phyloP scores from a whole-genome alignment of 164 flowering plant species.

The Buxus sempervirens region DNA sequence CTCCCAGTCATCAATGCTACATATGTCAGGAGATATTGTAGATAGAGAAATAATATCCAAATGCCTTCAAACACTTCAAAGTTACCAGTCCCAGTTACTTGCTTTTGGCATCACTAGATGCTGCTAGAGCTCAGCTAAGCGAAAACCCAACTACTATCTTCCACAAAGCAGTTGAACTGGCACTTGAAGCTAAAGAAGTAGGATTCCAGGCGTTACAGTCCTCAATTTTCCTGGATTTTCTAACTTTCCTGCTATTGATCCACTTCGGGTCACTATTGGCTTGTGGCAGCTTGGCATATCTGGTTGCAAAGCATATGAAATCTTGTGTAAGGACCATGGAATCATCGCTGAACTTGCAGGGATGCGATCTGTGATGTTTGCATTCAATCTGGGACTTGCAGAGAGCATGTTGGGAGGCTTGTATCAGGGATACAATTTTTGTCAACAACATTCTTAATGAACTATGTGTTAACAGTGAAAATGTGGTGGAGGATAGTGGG shows the following conservation, averaged over 20 bases:
- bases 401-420: constrained; percentile 39
- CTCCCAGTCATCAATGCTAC: background rate
- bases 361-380: constrained; percentile 38
- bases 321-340: constrained; percentile 29
- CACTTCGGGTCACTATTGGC: constrained; percentile 42
- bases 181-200: too few species aligned
- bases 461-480: background rate
- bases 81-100: background rate
- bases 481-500: background rate
- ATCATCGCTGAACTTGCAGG: constrained; percentile 46
- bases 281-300: constrained; percentile 38
- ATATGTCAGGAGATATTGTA: background rate
- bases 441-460: too few species aligned
- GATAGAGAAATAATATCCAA: background rate
- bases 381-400: constrained; percentile 35
- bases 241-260: constrained; percentile 30
- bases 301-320: constrained; percentile 50
- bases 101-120: background rate
- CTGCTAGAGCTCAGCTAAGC: background rate
- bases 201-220: too few species aligned
- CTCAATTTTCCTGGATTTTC: too few species aligned
- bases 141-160: background rate
- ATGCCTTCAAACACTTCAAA: background rate
- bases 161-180: background rate
- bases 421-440: constrained; percentile 32